Conservation (phyloP, 2,329 filamentous ascomycete species). For the Capronia americana region DNA sequence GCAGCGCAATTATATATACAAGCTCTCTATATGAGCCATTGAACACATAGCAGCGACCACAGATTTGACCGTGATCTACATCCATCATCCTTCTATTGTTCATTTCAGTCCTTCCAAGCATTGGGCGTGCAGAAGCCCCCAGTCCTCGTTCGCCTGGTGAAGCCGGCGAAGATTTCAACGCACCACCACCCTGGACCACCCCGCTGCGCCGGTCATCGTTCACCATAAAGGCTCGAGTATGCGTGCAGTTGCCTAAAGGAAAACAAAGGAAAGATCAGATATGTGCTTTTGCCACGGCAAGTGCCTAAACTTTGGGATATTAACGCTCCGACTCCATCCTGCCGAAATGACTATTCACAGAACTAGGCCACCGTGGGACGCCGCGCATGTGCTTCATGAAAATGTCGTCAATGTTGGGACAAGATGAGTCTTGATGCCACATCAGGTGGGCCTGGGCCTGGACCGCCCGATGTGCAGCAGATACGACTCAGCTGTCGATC, state of each 20-base stretch:
- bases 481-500: conserved; percentile 28
- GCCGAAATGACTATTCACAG: neutral
- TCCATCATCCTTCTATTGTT: neutral
- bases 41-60: neutral
- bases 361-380: conserved; percentile 13
- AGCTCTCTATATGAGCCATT: neutral
- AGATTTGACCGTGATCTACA: neutral
- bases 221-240: conserved; percentile 8
- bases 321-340: neutral
- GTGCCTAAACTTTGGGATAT: conserved; percentile 1
- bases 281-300: conserved; percentile 12
- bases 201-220: neutral
- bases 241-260: conserved; percentile 10
- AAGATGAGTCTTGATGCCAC: conserved; percentile 13
- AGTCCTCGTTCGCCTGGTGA: neutral
- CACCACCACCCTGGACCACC: neutral
- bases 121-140: neutral
- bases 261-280: conserved; percentile 14
- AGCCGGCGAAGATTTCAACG: neutral
- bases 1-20: neutral
- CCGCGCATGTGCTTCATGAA: conserved; percentile 27
- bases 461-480: conserved; percentile 8
- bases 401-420: conserved; percentile 18
- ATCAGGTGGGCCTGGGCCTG: conserved; percentile 1
- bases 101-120: neutral